Percentiles rank a stretch among this genome's conserved stretches.
phyloP scores from a whole-genome alignment of 345 rosid species.

The Salix viminalis region DNA sequence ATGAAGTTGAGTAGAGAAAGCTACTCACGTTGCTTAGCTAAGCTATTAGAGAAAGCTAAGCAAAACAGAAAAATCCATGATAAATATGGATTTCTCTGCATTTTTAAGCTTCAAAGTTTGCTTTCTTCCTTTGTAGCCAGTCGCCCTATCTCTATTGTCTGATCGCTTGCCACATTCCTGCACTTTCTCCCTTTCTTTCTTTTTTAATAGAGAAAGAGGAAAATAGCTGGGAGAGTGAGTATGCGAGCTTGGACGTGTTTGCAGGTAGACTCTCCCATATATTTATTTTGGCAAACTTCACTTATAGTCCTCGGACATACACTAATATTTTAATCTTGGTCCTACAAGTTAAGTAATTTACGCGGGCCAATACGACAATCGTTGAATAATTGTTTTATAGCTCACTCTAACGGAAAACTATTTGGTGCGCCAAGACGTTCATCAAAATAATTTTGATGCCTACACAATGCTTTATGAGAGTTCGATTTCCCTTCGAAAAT shows the following conservation, averaged over 20 bases:
- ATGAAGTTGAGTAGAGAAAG: conserved; percentile 1
- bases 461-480: too few species aligned
- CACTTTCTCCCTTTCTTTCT: not conserved
- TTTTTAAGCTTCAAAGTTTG: not conserved
- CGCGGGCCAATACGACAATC: not conserved
- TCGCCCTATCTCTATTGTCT: not conserved
- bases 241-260: conserved; percentile 7
- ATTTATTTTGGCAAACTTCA: not conserved
- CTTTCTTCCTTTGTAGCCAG: not conserved
- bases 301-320: not conserved
- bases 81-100: conserved; percentile 4
- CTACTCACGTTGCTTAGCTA: conserved; percentile 9
- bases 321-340: not conserved
- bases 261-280: not conserved
- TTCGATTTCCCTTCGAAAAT: too few species aligned
- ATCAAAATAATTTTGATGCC: too few species aligned
- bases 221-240: not conserved
- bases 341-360: not conserved
- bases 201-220: not conserved
- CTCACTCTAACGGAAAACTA: not conserved
- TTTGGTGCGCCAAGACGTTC: too few species aligned
- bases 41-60: conserved; percentile 9
- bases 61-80: conserved; percentile 6
- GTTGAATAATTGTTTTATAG: not conserved
- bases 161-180: not conserved